Evolutionary conservation across 2,329 filamentous ascomycete genomes (phyloP), one percentile per base, ranked within the genome.

Genomic region (Chlorencoelia australis): DNA sequence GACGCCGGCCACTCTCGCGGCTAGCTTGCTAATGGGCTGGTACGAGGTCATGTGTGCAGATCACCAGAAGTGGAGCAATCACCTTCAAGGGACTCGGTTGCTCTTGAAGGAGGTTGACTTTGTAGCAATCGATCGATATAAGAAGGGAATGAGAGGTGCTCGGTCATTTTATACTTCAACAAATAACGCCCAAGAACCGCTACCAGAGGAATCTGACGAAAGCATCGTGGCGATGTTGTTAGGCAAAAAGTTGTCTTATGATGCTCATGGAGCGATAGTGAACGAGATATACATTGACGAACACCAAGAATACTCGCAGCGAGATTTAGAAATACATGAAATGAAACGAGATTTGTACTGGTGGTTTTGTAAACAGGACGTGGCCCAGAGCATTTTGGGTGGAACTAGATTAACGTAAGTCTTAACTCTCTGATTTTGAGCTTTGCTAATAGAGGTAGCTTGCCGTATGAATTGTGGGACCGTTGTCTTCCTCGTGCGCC

Each of bases 311-410:
- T 56, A 50, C 25, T 47, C 53, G 1, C 36, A 45, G 22, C 68
- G 64, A 43, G 88, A 96, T 42, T 69, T 94, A 30, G 79, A 85
- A 43, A 78, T 73, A 26, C 93, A 83, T 52, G 82, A 91, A 51
- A 79, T 82, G 10, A 68, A 91, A 25, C 76, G 82, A 46, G 91
- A 96, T 60, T 62, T 96, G 4, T 93, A 82, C 55, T 98, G 89
- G 88, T 95, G 87, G 83, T 95, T 88, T 56, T 80, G 75, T 50
- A 94, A 94, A 59, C 91, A 95, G 66, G 91, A 96, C 57, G 76
- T 83, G 7, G 93, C 89, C 50, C 89, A 95, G 57, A 87, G 84
- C 55, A 75, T 95, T 42, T 66, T 96, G 15, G 91, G 88, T 47
- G 89, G 86, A 7, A 88, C 89, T 27, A 73, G 72, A 43, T 66